phyloP scores from a whole-genome alignment of 352 stramenopile species.

The Globisporangium alternatum region DNA sequence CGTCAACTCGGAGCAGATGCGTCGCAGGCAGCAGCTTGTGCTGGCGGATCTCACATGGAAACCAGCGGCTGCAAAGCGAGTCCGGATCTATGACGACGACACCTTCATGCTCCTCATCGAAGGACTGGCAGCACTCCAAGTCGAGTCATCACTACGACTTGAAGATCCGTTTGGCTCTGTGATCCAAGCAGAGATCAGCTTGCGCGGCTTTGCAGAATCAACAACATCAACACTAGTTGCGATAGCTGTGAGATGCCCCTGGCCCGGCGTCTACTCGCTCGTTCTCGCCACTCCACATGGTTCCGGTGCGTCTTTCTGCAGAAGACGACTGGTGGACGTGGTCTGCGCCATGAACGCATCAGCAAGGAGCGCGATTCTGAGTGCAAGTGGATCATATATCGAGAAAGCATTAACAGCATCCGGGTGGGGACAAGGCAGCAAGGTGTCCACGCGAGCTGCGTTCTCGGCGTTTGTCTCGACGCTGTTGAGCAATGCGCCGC shows the following conservation, averaged over 20 bases:
- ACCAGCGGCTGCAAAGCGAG: background rate
- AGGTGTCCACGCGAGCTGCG: background rate
- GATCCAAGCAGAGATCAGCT: background rate
- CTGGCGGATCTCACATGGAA: slow-evolving; percentile 11
- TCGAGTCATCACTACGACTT: background rate
- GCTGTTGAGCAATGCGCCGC: slow-evolving; percentile 1
- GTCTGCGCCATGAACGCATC: background rate
- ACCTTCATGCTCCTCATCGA: slow-evolving; percentile 13
- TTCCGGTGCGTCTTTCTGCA: background rate
- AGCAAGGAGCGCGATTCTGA: background rate
- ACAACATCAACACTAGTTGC: background rate
- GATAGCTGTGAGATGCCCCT: too few relatives aligned
- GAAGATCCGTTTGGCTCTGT: background rate
- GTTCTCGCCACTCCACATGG: background rate
- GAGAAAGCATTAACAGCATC: background rate
- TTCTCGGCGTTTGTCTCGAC: slow-evolving; percentile 7
- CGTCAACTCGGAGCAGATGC: background rate
- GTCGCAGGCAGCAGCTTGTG: background rate
- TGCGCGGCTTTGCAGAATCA: background rate
- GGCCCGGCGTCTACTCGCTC: background rate
- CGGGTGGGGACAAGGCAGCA: background rate
- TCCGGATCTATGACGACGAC: slow-evolving; percentile 8
- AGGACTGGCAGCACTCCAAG: background rate
- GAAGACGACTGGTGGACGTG: background rate
- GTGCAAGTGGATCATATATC: background rate